Base-by-base conservation (phyloP, 2,329 filamentous ascomycete species). In the Periconia digitata region DNA sequence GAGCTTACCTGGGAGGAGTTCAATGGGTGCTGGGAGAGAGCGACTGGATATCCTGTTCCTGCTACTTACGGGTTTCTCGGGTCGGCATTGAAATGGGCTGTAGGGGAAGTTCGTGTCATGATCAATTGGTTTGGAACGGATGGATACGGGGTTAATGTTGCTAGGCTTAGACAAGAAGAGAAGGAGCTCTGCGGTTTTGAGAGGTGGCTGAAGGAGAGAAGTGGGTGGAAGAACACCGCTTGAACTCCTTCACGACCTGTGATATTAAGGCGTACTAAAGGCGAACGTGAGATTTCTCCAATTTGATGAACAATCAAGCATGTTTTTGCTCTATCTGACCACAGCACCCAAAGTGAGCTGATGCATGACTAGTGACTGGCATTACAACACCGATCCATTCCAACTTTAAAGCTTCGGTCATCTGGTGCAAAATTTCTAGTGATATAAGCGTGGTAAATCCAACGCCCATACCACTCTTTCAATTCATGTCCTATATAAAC, bases 91-190 rank as follows among this genome's bases (percentile, higher is more conserved):
- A 66, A 76, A 67, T 73, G 64, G 55, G 56, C 65, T 29, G 59
- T 78, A 13, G 71, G 70, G 13, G 77, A 80, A 46, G 27, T 79
- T 32, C 72, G 71, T 7, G 37, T 65, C 8, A 80, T 80, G 77
- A 74, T 78, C 39, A 64, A 67, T n/a, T 82, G 79, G 78, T 81
- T 81, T 49, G 64, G 65, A 40, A 67, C 72, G 7, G 70, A 73
- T 18, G 78, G 78, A 0, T 82, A 75, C 56, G 68, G 66, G 7
- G 76, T 71, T 5, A 74, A 82, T 60, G 70, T 82, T 44, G 29
- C 51, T 18, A 68, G 61, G 44, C 48, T 78, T 55, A 74, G 63
- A 62, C 66, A 66, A 50, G 62, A 72, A 50, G 69, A 81, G 62
- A 73, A 74, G 2, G 67, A 67, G 18, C 55, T 81, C 60, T 73